These are phyloP conservation scores for Pisolithus thermaeus DNA, from an alignment of 1,284 basidiomycete genomes.

Conservation along the genomic window DNA sequence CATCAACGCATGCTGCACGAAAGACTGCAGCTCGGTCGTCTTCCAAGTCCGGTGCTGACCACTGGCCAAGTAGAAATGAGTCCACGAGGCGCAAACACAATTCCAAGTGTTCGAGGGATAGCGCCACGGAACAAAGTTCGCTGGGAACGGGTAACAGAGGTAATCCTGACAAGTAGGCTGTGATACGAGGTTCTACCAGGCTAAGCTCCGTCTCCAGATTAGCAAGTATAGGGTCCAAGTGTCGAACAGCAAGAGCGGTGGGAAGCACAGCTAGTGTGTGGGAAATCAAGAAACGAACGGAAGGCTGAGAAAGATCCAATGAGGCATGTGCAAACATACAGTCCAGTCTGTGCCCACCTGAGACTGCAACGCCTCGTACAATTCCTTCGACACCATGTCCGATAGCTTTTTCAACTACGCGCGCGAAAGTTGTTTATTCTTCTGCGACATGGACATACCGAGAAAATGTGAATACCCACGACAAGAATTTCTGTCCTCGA, in stretches of 20 bases:
- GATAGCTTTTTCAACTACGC: constrained; percentile 43
- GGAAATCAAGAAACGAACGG: constrained; percentile 48
- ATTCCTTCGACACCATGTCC: constrained; percentile 42
- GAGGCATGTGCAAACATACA: too few relatives aligned
- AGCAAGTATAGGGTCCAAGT: constrained; percentile 34
- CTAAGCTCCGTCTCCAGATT: constrained; percentile 36
- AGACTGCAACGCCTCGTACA: constrained; percentile 22
- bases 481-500: constrained; percentile 22
- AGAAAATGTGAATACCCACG: constrained; percentile 12
- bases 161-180: constrained; percentile 38
- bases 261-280: constrained; percentile 36
- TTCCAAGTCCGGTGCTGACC: too few relatives aligned
- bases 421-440: constrained; percentile 4
- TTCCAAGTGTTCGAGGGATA: constrained; percentile 43
- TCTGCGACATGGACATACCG: constrained; percentile 1
- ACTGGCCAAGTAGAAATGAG: constrained; percentile 40
- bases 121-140: constrained; percentile 21
- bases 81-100: constrained; percentile 59
- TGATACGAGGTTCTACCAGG: constrained; percentile 33
- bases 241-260: constrained; percentile 21
- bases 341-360: too few relatives aligned
- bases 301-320: constrained; percentile 36
- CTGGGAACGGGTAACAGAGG: constrained; percentile 22
- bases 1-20: constrained; percentile 18
- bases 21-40: constrained; percentile 2